Evolutionary conservation across 108 stramenopile genomes (phyloP).

Genomic region (Cyclotella atomus): DNA sequence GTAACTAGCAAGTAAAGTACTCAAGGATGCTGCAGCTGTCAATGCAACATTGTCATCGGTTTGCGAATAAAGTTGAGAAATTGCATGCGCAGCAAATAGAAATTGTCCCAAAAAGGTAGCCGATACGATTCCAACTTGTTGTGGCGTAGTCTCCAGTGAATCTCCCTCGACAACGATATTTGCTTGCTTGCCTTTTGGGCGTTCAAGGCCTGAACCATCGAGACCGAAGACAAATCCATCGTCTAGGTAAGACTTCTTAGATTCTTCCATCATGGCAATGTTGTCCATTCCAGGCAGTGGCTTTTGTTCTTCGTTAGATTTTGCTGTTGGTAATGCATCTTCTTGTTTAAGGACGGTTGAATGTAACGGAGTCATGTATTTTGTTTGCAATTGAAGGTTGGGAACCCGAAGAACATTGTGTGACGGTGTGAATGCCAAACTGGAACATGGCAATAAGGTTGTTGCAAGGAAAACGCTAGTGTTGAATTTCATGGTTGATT

Average conservation of each 20-base stretch:
- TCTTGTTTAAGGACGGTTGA: slow-evolving; percentile 3
- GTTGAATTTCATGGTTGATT: background rate
- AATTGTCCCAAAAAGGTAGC: slow-evolving; percentile 68
- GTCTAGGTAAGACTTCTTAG: slow-evolving; percentile 55
- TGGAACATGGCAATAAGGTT: background rate
- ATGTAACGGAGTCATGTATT: background rate
- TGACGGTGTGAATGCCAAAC: slow-evolving; percentile 1
- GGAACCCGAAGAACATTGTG: background rate
- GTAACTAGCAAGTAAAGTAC: slow-evolving; percentile 59
- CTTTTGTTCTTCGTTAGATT: background rate
- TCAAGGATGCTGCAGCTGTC: slow-evolving; percentile 36
- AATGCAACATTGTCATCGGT: slow-evolving; percentile 42
- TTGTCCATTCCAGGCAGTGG: slow-evolving; percentile 4
- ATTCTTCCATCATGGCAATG: background rate
- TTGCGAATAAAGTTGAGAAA: slow-evolving; percentile 35
- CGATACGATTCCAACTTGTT: slow-evolving; percentile 64
- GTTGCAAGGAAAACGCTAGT: background rate
- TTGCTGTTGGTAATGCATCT: background rate
- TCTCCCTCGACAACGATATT: slow-evolving; percentile 79
- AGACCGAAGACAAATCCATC: slow-evolving; percentile 88
- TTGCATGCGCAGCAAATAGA: slow-evolving; percentile 45
- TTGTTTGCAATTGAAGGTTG: background rate
- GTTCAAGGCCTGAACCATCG: slow-evolving; percentile 78
- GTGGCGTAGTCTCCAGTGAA: slow-evolving; percentile 67
- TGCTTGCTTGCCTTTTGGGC: slow-evolving; percentile 72